These are phyloP conservation scores for Trichoderma sp. DNA, from an alignment of 2,329 filamentous ascomycete genomes.

Conservation along the genomic window DNA sequence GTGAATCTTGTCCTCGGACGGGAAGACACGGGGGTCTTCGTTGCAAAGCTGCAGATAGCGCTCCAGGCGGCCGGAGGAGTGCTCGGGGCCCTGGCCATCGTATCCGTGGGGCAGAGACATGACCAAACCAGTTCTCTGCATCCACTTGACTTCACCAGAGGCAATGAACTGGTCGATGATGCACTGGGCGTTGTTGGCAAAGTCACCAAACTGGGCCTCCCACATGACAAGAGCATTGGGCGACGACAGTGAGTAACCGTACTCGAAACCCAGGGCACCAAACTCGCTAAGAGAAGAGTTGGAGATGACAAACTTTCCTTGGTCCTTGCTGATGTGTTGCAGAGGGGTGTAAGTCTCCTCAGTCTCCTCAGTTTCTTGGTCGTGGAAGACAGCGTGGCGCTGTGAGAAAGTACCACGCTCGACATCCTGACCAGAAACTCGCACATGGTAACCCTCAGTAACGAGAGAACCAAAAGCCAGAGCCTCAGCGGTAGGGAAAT, in stretches of 20 bases:
- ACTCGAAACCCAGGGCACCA: constrained; percentile 88
- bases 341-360: constrained; percentile 92
- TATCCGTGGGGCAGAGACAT: constrained; percentile 97
- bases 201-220: constrained; percentile 99
- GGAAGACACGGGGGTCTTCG: constrained; percentile 94
- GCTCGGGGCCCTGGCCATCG: constrained; percentile 96
- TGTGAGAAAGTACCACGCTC: constrained; percentile 99
- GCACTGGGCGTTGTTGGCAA: constrained; percentile 98
- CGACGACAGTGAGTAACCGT: constrained; percentile 95
- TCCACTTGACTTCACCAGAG: constrained; percentile 97
- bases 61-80: constrained; percentile 96
- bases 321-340: constrained; percentile 83
- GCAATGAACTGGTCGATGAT: constrained; percentile 99
- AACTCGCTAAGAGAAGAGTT: constrained; percentile 83
- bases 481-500: constrained; percentile 96
- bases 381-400: constrained; percentile 93
- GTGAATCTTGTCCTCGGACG: constrained; percentile 80
- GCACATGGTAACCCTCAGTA: constrained; percentile 91
- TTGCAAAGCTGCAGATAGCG: constrained; percentile 96
- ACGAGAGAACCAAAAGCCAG: constrained; percentile 91
- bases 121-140: constrained; percentile 94
- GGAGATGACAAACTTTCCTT: constrained; percentile 93
- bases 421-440: constrained; percentile 97
- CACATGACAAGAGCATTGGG: constrained; percentile 98
- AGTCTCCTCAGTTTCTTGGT: constrained; percentile 87